These are phyloP conservation scores for Cyberlindnera mycetangii DNA, from an alignment of 805 yeast genomes.

Conservation along the genomic window DNA sequence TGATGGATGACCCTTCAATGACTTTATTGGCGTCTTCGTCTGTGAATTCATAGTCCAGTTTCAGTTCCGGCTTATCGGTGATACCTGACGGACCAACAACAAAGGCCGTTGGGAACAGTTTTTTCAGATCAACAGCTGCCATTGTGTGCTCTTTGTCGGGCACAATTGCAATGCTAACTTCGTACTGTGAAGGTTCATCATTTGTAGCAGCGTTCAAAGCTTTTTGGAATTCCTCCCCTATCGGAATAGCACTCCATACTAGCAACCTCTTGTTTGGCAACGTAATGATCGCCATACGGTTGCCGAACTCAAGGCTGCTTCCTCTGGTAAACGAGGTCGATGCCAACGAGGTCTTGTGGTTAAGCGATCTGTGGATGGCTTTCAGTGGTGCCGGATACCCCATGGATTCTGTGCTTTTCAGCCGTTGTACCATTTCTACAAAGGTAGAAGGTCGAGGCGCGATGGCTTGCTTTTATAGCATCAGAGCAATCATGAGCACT, in stretches of 20 bases:
- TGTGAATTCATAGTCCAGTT: constrained; percentile 40
- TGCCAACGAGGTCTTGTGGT: constrained; percentile 32
- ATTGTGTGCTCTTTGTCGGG: constrained; percentile 67
- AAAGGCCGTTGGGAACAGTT: constrained; percentile 46
- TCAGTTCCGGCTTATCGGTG: constrained; percentile 32
- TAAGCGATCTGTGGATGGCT: constrained; percentile 36
- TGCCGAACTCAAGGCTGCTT: constrained; percentile 33
- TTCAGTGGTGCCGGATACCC: constrained; percentile 39
- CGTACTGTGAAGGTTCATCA: constrained; percentile 32
- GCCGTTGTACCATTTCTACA: no score
- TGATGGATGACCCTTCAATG: constrained; percentile 32
- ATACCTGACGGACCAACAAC: constrained; percentile 49
- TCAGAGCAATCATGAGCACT: no score
- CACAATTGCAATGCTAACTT: constrained; percentile 49
- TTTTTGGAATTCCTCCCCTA: constrained; percentile 42
- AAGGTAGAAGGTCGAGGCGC: neutral
- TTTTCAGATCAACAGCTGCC: constrained; percentile 54
- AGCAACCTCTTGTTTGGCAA: constrained; percentile 33
- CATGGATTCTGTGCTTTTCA: no score
- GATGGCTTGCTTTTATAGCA: neutral
- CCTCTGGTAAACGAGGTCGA: constrained; percentile 35
- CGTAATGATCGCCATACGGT: constrained; percentile 37
- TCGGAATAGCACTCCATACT: constrained; percentile 61
- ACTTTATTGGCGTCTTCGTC: constrained; percentile 35
- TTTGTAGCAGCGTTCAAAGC: constrained; percentile 37